Evolutionary conservation across 768 basidiomycete genomes (phyloP).

Genomic region (Neoboletus magnificus): DNA sequence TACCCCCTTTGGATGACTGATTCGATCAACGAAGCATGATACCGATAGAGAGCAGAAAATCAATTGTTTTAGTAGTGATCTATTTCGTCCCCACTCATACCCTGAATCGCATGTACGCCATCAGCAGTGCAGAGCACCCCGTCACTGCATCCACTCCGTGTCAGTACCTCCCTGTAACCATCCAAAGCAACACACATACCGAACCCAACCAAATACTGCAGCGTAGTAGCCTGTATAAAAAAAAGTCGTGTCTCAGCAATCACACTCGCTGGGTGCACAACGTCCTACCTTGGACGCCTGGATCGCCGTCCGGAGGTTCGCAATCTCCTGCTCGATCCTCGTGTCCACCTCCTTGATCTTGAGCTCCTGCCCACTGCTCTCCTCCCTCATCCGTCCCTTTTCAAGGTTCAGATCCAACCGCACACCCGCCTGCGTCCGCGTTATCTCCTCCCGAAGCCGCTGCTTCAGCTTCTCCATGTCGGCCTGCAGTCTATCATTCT

Average conservation of each 20-base stretch:
- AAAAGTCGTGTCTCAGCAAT: not conserved
- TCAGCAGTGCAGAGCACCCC: slow-evolving; percentile 79
- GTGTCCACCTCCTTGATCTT: slow-evolving; percentile 99
- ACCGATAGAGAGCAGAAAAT: not conserved
- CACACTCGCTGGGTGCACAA: not conserved
- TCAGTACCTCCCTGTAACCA: slow-evolving; percentile 5
- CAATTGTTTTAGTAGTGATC: not conserved
- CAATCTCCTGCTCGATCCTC: slow-evolving; percentile 94
- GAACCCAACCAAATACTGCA: slow-evolving; percentile 86
- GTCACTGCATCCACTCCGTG: slow-evolving; percentile 50
- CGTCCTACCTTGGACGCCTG: slow-evolving; percentile 74
- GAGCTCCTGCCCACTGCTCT: slow-evolving; percentile 84
- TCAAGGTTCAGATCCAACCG: slow-evolving; percentile 93
- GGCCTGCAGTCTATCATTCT: slow-evolving; percentile 87
- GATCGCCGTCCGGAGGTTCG: slow-evolving; percentile 75
- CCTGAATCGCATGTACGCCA: slow-evolving; percentile 79
- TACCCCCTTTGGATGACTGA: slow-evolving; percentile 66
- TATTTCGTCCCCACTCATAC: not conserved
- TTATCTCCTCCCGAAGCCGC: slow-evolving; percentile 86
- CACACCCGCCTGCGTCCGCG: slow-evolving; percentile 89
- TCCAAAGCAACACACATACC: slow-evolving; percentile 45
- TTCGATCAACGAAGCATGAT: not conserved
- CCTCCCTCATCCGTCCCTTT: slow-evolving; percentile 93
- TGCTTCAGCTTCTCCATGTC: slow-evolving; percentile 97
- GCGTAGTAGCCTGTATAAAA: slow-evolving; percentile 64